Evolutionary conservation across 441 rosid genomes (phyloP).

Genomic region (Populus tomentosa): DNA sequence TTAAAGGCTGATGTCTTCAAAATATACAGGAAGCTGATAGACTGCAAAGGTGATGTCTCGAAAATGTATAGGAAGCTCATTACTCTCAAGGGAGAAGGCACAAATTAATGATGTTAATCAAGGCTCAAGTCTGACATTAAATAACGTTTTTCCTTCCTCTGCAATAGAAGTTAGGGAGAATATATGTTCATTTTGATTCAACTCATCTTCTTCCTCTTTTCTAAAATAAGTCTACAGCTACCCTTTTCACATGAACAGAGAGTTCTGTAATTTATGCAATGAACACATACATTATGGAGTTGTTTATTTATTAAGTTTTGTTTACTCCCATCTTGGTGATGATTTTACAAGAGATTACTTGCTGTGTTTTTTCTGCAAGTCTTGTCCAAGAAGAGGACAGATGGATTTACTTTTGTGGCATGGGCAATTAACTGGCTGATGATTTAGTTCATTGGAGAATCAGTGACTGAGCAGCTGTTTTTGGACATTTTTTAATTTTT

Average conservation of each 20-base stretch:
- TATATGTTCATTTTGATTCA: background rate
- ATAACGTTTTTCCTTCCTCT: too few relatives aligned
- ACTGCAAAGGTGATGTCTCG: too few relatives aligned
- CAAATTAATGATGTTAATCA: background rate
- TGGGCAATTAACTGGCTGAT: background rate
- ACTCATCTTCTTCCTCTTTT: background rate
- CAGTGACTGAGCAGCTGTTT: background rate
- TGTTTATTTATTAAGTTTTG: background rate
- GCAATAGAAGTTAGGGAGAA: too few relatives aligned
- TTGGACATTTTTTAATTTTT: background rate
- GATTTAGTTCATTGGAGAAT: background rate
- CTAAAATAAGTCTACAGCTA: background rate
- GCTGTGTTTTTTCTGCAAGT: background rate
- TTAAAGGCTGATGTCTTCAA: background rate
- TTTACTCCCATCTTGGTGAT: background rate
- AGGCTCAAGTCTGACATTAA: background rate
- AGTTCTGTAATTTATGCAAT: background rate
- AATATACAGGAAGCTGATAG: background rate
- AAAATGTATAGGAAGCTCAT: background rate
- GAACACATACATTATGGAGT: background rate
- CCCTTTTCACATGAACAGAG: background rate
- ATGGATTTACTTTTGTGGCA: background rate
- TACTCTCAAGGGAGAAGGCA: background rate
- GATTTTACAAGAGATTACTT: background rate
- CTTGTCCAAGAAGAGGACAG: background rate